Percentiles rank a stretch among this genome's conserved stretches.
phyloP scores from a whole-genome alignment of 1,139 yeast genomes.

The Debaryomyces singareniensis region DNA sequence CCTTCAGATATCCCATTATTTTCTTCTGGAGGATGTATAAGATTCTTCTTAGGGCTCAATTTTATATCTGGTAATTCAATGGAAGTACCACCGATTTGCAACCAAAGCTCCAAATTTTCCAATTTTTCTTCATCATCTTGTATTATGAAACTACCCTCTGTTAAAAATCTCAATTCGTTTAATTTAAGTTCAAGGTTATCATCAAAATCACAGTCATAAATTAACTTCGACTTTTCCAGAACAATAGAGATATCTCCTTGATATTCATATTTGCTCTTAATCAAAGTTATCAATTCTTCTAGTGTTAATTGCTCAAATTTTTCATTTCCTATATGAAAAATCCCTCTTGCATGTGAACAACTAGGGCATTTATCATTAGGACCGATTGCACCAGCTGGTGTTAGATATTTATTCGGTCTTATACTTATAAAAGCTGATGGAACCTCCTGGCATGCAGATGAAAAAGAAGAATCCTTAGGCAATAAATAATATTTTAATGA shows the following conservation, averaged over 20 bases:
- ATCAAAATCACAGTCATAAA: conserved; percentile 86
- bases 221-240: conserved; percentile 50
- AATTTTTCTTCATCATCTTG: conserved; percentile 70
- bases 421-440: conserved; percentile 63
- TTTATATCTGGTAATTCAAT: conserved; percentile 18
- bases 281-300: conserved; percentile 36
- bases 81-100: conserved; percentile 21
- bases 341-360: conserved; percentile 57
- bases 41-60: conserved; percentile 13
- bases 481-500: conserved; percentile 53
- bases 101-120: conserved; percentile 65
- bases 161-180: conserved; percentile 45
- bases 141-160: conserved; percentile 53
- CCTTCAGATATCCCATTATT: conserved; percentile 9
- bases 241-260: conserved; percentile 64
- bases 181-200: conserved; percentile 57
- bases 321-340: conserved; percentile 14
- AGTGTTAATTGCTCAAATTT: conserved; percentile 18
- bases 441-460: conserved; percentile 17
- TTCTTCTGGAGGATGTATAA: conserved; percentile 8
- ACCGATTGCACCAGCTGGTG: conserved; percentile 51
- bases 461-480: conserved; percentile 16
- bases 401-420: conserved; percentile 61
- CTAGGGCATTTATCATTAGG: conserved; percentile 71
- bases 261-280: conserved; percentile 47